Evolutionary conservation across 2,329 filamentous ascomycete genomes (phyloP).

Genomic region (Claviceps pazoutovae): DNA sequence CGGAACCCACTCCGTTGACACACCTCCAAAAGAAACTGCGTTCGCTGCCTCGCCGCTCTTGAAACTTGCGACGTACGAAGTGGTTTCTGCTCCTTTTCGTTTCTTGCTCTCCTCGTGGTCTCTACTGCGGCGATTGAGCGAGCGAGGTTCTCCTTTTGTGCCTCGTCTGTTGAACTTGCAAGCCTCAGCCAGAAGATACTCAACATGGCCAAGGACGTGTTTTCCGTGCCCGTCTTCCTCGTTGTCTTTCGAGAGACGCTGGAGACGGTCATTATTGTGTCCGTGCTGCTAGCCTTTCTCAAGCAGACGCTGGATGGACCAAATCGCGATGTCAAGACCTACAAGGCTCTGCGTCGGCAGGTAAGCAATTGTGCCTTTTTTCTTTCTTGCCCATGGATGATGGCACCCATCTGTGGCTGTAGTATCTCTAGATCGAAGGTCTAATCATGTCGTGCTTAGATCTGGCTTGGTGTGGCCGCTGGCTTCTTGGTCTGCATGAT

Average conservation of each 20-base stretch:
- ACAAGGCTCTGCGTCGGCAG: slow-evolving; percentile 56
- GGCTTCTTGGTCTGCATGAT: slow-evolving; percentile 52
- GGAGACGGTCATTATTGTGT: slow-evolving; percentile 74
- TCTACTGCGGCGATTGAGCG: neutral
- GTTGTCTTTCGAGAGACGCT: slow-evolving; percentile 78
- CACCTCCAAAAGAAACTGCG: neutral
- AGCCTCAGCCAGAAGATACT: neutral
- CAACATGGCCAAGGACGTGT: slow-evolving; percentile 52
- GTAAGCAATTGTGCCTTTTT: slow-evolving; percentile 21
- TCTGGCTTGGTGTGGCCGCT: slow-evolving; percentile 49
- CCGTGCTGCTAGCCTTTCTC: slow-evolving; percentile 72
- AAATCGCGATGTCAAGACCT: slow-evolving; percentile 43
- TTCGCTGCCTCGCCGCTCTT: neutral
- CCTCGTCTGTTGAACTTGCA: too few species aligned
- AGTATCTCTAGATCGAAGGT: too few species aligned
- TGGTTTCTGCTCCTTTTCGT: neutral
- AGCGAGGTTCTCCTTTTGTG: neutral
- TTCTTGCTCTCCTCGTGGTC: neutral
- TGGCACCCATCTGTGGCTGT: neutral
- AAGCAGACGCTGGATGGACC: slow-evolving; percentile 63
- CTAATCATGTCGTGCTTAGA: slow-evolving; percentile 9
- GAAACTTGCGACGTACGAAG: too few species aligned
- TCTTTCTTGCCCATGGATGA: neutral
- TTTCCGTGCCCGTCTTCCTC: slow-evolving; percentile 74
- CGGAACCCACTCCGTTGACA: neutral